These are phyloP conservation scores for Kazachstania psychrophila DNA, from an alignment of 805 yeast species.

Conservation along the genomic window DNA sequence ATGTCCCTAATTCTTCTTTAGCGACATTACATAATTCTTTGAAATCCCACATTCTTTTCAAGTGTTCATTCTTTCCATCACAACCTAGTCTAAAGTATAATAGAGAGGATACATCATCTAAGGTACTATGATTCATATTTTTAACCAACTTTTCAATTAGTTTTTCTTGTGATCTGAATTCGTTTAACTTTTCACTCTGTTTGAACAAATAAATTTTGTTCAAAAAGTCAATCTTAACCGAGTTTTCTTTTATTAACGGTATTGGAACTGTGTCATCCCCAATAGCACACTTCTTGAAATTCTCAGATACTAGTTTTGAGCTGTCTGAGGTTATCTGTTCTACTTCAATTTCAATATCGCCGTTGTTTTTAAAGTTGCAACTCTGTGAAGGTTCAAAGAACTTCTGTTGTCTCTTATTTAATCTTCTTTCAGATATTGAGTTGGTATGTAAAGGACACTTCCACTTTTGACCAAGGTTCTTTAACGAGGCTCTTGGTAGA, in stretches of 20 bases:
- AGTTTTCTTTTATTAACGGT: slow-evolving; percentile 18
- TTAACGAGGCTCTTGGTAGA: slow-evolving; percentile 65
- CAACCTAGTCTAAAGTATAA: slow-evolving; percentile 33
- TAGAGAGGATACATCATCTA: slow-evolving; percentile 18
- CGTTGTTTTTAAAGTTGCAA: slow-evolving; percentile 44
- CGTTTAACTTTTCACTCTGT: slow-evolving; percentile 34
- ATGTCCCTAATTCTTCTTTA: slow-evolving; percentile 13
- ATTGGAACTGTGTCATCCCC: slow-evolving; percentile 13
- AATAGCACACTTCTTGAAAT: slow-evolving; percentile 6
- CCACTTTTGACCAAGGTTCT: slow-evolving; percentile 75
- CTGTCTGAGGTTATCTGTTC: slow-evolving; percentile 32
- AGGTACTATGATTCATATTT: not conserved
- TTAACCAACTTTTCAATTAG: slow-evolving; percentile 26
- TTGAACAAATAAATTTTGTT: slow-evolving; percentile 26
- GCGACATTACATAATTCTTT: slow-evolving; percentile 41
- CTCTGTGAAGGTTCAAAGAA: slow-evolving; percentile 46
- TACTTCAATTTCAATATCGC: slow-evolving; percentile 47
- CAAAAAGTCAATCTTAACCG: slow-evolving; percentile 23
- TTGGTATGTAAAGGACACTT: slow-evolving; percentile 76
- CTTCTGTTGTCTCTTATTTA: slow-evolving; percentile 42
- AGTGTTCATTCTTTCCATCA: slow-evolving; percentile 12
- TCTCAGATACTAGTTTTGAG: slow-evolving; percentile 18
- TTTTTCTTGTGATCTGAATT: slow-evolving; percentile 28
- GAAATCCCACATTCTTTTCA: slow-evolving; percentile 35
- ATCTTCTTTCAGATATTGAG: slow-evolving; percentile 31